A percentile compares a stretch with the other conserved stretches of the same genome.
These are phyloP conservation scores for Colletotrichum zoysiae DNA, from an alignment of 2,329 filamentous ascomycete species.

Conservation along the genomic window DNA sequence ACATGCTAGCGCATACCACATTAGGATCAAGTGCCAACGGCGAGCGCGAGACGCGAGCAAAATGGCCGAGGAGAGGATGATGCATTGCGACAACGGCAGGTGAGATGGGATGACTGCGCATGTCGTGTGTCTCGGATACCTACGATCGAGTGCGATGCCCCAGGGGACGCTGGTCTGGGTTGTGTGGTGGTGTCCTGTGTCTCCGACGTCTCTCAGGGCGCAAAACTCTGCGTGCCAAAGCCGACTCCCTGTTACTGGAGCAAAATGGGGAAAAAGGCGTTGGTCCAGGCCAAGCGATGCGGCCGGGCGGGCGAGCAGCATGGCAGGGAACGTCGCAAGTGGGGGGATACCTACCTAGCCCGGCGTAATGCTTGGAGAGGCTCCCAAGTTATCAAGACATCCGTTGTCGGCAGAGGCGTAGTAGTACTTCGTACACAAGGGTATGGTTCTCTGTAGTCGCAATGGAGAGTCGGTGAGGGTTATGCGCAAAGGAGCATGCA, in stretches of 20 bases:
- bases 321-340: background rate
- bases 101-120: slow-evolving; percentile 35
- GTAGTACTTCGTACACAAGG: too few species aligned
- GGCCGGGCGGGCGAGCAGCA: background rate
- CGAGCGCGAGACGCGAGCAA: slow-evolving; percentile 36
- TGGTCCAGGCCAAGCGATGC: slow-evolving; percentile 8
- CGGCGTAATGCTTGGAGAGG: background rate
- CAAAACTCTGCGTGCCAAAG: background rate
- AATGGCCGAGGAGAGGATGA: slow-evolving; percentile 11
- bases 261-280: background rate
- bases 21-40: background rate
- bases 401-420: slow-evolving; percentile 38
- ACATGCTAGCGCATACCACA: slow-evolving; percentile 6
- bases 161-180: slow-evolving; percentile 33
- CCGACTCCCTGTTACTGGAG: slow-evolving; percentile 8
- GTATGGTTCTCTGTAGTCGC: background rate
- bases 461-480: slow-evolving; percentile 36
- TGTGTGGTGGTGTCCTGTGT: slow-evolving; percentile 21
- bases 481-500: slow-evolving; percentile 9
- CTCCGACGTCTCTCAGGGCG: background rate
- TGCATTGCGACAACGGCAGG: slow-evolving; percentile 13
- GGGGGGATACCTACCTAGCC: background rate
- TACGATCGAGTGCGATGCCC: slow-evolving; percentile 7
- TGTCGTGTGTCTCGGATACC: slow-evolving; percentile 36
- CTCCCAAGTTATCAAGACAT: background rate